A percentile compares a stretch with the other conserved stretches of the same genome.
phyloP scores from a whole-genome alignment of 371 early-diverging fungal genomes.

The Rhizopus microsporus region DNA sequence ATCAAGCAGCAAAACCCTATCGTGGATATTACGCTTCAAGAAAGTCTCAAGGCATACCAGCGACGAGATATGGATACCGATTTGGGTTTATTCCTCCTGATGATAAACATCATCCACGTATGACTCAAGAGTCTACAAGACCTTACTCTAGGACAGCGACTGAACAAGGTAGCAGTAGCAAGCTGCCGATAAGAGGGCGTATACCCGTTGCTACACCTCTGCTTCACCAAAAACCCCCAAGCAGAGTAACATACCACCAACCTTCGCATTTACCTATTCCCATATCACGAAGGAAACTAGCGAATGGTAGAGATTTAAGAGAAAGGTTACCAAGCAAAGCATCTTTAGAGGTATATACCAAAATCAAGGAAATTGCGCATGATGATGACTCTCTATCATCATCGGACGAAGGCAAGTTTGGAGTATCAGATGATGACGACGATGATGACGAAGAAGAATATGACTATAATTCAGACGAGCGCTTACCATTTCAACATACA shows the following conservation, averaged over 20 bases:
- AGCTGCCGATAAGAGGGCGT: not conserved
- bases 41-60: slow-evolving; percentile 12
- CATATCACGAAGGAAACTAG: slow-evolving; percentile 9
- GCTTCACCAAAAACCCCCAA: not conserved
- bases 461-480: slow-evolving; percentile 5
- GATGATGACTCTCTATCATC: slow-evolving; percentile 39
- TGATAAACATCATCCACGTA: not conserved
- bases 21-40: slow-evolving; percentile 23
- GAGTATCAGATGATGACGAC: slow-evolving; percentile 37
- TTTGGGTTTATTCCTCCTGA: slow-evolving; percentile 21
- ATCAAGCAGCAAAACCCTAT: slow-evolving; percentile 6
- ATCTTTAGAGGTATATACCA: slow-evolving; percentile 61
- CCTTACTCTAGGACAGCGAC: not conserved
- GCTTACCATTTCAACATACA: slow-evolving; percentile 22
- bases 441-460: slow-evolving; percentile 12
- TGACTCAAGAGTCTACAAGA: too few relatives aligned
- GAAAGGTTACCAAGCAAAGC: slow-evolving; percentile 49
- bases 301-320: slow-evolving; percentile 29
- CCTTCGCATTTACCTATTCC: slow-evolving; percentile 25
- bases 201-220: slow-evolving; percentile 3
- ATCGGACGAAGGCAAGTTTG: slow-evolving; percentile 57
- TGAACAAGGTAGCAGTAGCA: slow-evolving; percentile 1
- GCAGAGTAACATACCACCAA: not conserved
- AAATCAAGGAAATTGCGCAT: slow-evolving; percentile 55
- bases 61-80: slow-evolving; percentile 3